Evolutionary conservation across 176 grass and related monocot species (phyloP).

Genomic region (Themeda triandra): DNA sequence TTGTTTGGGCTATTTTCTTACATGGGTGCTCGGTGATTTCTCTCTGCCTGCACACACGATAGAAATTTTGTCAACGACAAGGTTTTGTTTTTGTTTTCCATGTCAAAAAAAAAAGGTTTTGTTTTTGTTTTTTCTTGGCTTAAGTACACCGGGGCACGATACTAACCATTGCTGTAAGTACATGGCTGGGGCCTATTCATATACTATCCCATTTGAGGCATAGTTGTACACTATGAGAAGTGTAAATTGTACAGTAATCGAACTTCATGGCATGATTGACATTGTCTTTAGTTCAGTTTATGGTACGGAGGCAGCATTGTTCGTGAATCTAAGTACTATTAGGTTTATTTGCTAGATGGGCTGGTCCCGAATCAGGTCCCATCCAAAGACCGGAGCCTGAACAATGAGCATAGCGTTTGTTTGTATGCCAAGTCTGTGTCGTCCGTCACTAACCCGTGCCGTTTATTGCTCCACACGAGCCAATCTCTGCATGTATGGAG

Average conservation of each 20-base stretch:
- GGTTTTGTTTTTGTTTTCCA: neutral
- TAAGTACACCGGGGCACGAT: neutral
- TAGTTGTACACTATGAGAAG: slow-evolving; percentile 13
- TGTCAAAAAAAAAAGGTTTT: neutral
- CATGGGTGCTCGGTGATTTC: neutral
- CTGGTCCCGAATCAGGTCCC: too few species aligned
- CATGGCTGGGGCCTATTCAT: neutral
- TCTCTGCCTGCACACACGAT: neutral
- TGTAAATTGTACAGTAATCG: slow-evolving; percentile 20
- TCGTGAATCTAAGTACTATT: too few species aligned
- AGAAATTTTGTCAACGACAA: neutral
- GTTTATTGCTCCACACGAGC: too few species aligned
- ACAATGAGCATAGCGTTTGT: too few species aligned
- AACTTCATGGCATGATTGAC: neutral
- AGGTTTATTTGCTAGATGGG: too few species aligned
- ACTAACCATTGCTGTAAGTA: slow-evolving; percentile 9
- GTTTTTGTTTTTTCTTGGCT: neutral
- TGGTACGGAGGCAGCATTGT: too few species aligned
- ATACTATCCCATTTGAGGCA: slow-evolving; percentile 5
- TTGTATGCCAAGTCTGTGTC: too few species aligned
- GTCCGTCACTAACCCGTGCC: too few species aligned
- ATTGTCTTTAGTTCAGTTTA: too few species aligned
- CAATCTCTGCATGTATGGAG: too few species aligned
- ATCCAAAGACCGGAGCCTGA: too few species aligned
- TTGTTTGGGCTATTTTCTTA: slow-evolving; percentile 32